These are phyloP conservation scores for Nakazawaea wickerhamii DNA, from an alignment of 805 yeast species.

Conservation along the genomic window DNA sequence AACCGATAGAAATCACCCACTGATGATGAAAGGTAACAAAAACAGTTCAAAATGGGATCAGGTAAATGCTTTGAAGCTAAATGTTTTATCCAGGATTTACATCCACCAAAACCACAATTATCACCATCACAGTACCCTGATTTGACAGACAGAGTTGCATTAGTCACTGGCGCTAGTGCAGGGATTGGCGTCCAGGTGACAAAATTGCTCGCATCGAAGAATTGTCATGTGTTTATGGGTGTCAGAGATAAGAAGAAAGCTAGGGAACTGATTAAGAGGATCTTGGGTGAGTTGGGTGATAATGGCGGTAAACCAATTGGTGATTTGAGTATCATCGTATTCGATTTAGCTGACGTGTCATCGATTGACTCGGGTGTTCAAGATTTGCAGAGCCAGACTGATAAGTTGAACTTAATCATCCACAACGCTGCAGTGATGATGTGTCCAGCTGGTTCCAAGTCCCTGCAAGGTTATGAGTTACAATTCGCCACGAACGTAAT, in stretches of 20 bases:
- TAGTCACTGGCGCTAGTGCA: constrained; percentile 19
- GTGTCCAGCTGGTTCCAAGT: constrained; percentile 27
- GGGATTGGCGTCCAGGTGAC: constrained; percentile 27
- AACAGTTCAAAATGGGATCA: neutral
- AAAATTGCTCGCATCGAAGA: constrained; percentile 25
- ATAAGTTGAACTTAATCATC: constrained; percentile 30
- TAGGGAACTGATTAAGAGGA: constrained; percentile 21
- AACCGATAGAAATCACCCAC: no score
- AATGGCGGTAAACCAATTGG: constrained; percentile 17
- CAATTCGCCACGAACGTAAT: constrained; percentile 44
- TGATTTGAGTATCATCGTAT: constrained; percentile 20
- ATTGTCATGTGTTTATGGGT: constrained; percentile 31
- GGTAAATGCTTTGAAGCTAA: neutral
- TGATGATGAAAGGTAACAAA: no score
- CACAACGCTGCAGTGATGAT: constrained; percentile 43
- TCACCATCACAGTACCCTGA: constrained; percentile 28
- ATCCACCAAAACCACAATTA: constrained; percentile 19
- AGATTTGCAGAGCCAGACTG: constrained; percentile 21
- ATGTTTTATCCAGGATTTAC: neutral
- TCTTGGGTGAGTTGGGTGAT: constrained; percentile 19
- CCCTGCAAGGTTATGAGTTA: constrained; percentile 40
- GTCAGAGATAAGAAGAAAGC: constrained; percentile 28
- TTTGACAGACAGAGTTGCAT: constrained; percentile 25
- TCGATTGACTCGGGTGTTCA: constrained; percentile 35
- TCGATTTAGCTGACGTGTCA: constrained; percentile 37